Percentiles rank a stretch among this genome's conserved stretches.
Evolutionary conservation across 2,329 filamentous ascomycete genomes (phyloP).

Genomic region (Mycosphaerelloides madeirae): DNA sequence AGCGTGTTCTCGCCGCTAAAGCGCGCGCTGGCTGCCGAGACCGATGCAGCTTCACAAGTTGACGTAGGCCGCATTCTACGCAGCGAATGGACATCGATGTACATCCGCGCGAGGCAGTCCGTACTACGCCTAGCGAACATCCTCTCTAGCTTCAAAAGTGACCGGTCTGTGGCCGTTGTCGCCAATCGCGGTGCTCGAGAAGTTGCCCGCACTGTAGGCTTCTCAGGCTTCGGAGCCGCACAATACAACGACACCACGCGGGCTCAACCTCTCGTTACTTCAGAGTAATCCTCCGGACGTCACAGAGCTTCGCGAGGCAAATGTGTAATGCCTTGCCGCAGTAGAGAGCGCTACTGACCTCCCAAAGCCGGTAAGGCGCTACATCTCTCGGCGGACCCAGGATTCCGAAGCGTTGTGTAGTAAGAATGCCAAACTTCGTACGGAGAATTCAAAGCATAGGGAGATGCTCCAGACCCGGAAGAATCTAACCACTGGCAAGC

Average conservation of each 20-base stretch:
- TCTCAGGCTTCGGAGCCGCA: no score
- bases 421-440: neutral
- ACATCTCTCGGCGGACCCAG: neutral
- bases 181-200: neutral
- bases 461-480: slow-evolving; percentile 7
- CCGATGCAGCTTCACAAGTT: no score
- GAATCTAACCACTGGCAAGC: slow-evolving; percentile 7
- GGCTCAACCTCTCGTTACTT: no score
- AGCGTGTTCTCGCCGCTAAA: no score
- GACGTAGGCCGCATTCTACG: no score
- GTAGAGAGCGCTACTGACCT: neutral
- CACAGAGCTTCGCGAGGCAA: neutral
- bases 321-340: neutral
- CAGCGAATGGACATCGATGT: no score
- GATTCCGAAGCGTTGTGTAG: neutral
- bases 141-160: slow-evolving; percentile 1
- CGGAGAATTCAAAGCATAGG: neutral
- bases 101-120: no score
- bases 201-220: slow-evolving; percentile 3
- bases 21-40: no score
- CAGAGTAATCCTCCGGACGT: neutral
- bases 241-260: no score
- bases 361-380: neutral
- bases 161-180: no score
- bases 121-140: no score